Evolutionary conservation across 2,329 filamentous ascomycete species (phyloP).

Genomic region (Escovopsis sp.): DNA sequence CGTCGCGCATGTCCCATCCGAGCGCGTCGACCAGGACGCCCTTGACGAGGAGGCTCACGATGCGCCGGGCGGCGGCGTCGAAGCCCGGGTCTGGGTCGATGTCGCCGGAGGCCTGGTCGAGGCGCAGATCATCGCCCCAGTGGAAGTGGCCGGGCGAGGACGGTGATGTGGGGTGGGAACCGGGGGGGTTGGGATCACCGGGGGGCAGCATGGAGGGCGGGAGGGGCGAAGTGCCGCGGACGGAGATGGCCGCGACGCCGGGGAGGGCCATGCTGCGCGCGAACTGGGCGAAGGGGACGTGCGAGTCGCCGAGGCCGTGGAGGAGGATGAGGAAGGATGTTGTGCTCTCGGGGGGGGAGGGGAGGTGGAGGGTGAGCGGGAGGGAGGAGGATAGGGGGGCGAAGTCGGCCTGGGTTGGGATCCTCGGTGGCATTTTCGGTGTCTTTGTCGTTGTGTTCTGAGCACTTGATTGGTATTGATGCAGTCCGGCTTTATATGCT

Average conservation of each 20-base stretch:
- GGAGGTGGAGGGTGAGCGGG: slow-evolving; percentile 32
- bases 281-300: slow-evolving; percentile 53
- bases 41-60: slow-evolving; percentile 37
- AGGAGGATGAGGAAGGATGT: slow-evolving; percentile 68
- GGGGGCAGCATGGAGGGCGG: slow-evolving; percentile 50
- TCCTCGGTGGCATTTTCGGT: slow-evolving; percentile 28
- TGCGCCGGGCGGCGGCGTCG: slow-evolving; percentile 26
- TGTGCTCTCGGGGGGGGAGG: slow-evolving; percentile 42
- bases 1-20: slow-evolving; percentile 44
- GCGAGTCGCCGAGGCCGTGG: slow-evolving; percentile 70
- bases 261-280: slow-evolving; percentile 57
- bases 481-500: neutral
- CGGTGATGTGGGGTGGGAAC: slow-evolving; percentile 11
- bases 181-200: neutral
- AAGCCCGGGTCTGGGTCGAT: slow-evolving; percentile 51
- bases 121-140: slow-evolving; percentile 52
- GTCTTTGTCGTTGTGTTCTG: neutral
- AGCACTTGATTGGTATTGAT: slow-evolving; percentile 1
- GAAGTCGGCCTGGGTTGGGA: slow-evolving; percentile 38
- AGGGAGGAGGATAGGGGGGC: slow-evolving; percentile 25
- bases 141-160: slow-evolving; percentile 30
- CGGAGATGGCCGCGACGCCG: slow-evolving; percentile 59
- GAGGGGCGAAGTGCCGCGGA: slow-evolving; percentile 56
- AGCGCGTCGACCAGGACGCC: slow-evolving; percentile 37
- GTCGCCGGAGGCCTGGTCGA: slow-evolving; percentile 34